Percentiles rank a stretch among this genome's conserved stretches.
These are phyloP conservation scores for Didymella lethalis DNA, from an alignment of 2,329 filamentous ascomycete species.

Conservation along the genomic window DNA sequence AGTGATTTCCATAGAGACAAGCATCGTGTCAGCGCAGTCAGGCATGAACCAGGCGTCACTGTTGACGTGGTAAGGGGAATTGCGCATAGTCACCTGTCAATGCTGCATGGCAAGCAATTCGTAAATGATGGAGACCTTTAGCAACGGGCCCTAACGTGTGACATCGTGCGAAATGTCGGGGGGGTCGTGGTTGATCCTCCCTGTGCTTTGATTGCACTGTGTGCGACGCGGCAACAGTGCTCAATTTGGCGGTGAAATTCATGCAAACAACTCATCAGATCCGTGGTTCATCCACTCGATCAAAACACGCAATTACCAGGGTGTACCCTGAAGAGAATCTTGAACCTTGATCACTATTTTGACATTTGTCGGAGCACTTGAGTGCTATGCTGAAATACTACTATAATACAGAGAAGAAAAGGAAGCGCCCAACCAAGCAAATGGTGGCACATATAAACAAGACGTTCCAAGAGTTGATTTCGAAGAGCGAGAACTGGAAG, in stretches of 20 bases:
- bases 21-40: constrained; percentile 17
- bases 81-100: constrained; percentile 1
- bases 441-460: constrained; percentile 20
- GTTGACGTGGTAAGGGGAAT: constrained; percentile 17
- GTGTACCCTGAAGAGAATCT: constrained; percentile 20
- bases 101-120: constrained; percentile 22
- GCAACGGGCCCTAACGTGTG: constrained; percentile 12
- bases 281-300: constrained; percentile 20
- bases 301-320: constrained; percentile 22
- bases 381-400: constrained; percentile 32
- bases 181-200: constrained; percentile 28
- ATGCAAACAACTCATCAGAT: constrained; percentile 18
- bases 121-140: constrained; percentile 12
- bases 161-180: constrained; percentile 11
- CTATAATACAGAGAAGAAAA: constrained; percentile 42
- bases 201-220: constrained; percentile 14
- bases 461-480: constrained; percentile 24
- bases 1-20: constrained; percentile 16
- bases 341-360: constrained; percentile 32
- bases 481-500: constrained; percentile 25
- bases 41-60: constrained; percentile 13
- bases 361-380: constrained; percentile 31
- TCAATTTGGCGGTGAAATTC: constrained; percentile 13
- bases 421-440: constrained; percentile 18
- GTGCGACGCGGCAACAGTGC: constrained; percentile 13